Conservation (phyloP, 192 early-diverging fungal species). For the Gaertneriomyces semiglobifer region DNA sequence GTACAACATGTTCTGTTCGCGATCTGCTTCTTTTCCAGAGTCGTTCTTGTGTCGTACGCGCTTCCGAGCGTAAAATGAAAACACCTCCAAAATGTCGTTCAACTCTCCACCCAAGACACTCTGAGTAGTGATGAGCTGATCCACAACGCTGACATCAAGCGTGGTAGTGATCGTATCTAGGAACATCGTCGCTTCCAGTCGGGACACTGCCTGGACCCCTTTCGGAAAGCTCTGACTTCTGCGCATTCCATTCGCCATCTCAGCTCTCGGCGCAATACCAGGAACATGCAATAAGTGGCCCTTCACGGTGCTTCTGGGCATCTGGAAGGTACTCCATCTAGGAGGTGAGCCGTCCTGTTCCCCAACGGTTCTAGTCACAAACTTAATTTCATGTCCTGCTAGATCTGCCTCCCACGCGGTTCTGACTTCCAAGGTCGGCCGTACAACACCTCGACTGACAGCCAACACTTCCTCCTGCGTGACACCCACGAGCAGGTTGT, state of each 20-base stretch:
- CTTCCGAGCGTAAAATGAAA: slow-evolving; percentile 50
- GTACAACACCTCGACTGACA: slow-evolving; percentile 14
- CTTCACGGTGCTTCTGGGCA: slow-evolving; percentile 48
- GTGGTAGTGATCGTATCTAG: slow-evolving; percentile 27
- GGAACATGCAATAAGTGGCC: slow-evolving; percentile 6
- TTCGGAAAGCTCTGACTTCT: neutral
- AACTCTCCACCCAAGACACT: slow-evolving; percentile 69
- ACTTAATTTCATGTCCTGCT: slow-evolving; percentile 51
- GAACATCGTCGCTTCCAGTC: slow-evolving; percentile 21
- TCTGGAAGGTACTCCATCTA: slow-evolving; percentile 44
- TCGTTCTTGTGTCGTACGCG: slow-evolving; percentile 9
- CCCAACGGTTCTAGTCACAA: slow-evolving; percentile 36
- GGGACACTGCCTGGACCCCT: slow-evolving; percentile 1
- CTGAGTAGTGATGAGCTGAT: slow-evolving; percentile 76
- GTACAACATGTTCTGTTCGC: slow-evolving; percentile 36
- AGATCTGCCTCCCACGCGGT: slow-evolving; percentile 48
- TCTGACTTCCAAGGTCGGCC: slow-evolving; percentile 14
- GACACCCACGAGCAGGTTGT: slow-evolving; percentile 51
- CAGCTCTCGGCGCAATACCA: too few relatives aligned
- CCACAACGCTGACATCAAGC: slow-evolving; percentile 64
- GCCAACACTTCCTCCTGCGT: slow-evolving; percentile 30
- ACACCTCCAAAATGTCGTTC: slow-evolving; percentile 68
- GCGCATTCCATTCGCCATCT: neutral
- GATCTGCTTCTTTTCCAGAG: neutral
- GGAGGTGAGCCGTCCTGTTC: slow-evolving; percentile 27